Percentiles rank a stretch among this genome's conserved stretches.
phyloP scores from a whole-genome alignment of 257 asterid species.

The Solanum lycopersicoides region DNA sequence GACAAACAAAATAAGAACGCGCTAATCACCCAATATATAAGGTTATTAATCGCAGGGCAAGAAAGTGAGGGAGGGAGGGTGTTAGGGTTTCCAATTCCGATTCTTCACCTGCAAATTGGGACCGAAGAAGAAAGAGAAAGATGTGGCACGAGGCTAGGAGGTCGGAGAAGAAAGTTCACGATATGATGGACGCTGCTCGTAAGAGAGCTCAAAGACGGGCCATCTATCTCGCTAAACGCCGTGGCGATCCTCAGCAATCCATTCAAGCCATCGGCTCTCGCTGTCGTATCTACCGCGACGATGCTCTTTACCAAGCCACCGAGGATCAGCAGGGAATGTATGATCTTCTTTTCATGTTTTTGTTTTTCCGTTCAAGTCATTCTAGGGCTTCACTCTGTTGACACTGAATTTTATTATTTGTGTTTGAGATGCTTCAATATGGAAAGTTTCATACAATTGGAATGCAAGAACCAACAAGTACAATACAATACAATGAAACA shows the following conservation, averaged over 20 bases:
- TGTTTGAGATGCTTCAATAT: background rate
- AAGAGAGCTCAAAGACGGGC: conserved; percentile 98
- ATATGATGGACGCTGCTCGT: conserved; percentile 99
- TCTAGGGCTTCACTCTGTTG: background rate
- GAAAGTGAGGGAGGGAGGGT: background rate
- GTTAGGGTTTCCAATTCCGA: conserved; percentile 24
- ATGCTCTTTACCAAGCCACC: conserved; percentile 77
- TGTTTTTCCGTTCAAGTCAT: background rate
- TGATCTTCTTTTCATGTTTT: conserved; percentile 1
- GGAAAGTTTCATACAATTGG: background rate
- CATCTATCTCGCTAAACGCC: conserved; percentile 82
- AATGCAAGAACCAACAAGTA: background rate
- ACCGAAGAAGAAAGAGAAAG: background rate
- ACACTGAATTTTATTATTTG: background rate
- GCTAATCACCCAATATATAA: background rate
- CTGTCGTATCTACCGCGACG: conserved; percentile 76
- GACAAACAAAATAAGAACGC: background rate
- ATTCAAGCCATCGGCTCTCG: conserved; percentile 86
- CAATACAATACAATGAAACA: background rate
- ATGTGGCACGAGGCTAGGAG: conserved; percentile 99
- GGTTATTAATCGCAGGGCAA: background rate
- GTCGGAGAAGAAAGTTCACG: conserved; percentile 97
- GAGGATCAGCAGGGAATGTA: conserved; percentile 95
- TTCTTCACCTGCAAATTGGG: background rate
- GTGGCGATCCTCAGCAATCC: conserved; percentile 94